Evolutionary conservation across 2,329 filamentous ascomycete species (phyloP).

Genomic region (Fusarium sambucinum): DNA sequence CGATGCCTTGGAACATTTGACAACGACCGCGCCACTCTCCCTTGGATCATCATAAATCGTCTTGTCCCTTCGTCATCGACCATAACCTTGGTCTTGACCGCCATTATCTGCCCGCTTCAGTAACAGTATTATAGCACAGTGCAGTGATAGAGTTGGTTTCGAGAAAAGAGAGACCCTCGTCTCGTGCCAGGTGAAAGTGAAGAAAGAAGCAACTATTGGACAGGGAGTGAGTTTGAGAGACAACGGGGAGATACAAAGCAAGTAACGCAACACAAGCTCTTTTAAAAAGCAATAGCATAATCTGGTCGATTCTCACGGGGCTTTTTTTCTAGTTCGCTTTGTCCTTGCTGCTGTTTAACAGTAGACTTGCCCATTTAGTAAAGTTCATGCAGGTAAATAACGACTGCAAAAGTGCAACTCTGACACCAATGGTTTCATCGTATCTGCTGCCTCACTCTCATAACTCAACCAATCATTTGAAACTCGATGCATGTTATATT

Average conservation of each 20-base stretch:
- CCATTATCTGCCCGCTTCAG: slow-evolving; percentile 15
- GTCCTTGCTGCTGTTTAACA: neutral
- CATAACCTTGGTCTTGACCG: slow-evolving; percentile 25
- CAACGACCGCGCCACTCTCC: neutral
- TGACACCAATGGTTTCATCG: neutral
- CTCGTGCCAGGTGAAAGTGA: neutral
- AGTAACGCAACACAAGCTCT: neutral
- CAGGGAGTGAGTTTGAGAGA: neutral
- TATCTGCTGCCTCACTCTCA: neutral
- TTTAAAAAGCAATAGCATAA: neutral
- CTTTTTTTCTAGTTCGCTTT: neutral
- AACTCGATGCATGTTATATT: slow-evolving; percentile 17
- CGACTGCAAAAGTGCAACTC: no score
- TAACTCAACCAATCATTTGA: slow-evolving; percentile 12
- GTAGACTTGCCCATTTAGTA: neutral
- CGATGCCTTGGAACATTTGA: neutral
- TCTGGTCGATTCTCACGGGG: neutral
- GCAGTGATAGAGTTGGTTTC: slow-evolving; percentile 11
- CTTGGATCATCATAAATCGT: slow-evolving; percentile 1
- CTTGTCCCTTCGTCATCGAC: slow-evolving; percentile 4
- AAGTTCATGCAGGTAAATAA: neutral
- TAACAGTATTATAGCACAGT: neutral
- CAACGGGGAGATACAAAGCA: slow-evolving; percentile 31
- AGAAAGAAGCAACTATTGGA: slow-evolving; percentile 3
- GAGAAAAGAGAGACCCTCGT: slow-evolving; percentile 2